Conservation (phyloP, 2,329 filamentous ascomycete species). For the Albifimbria verrucaria region DNA sequence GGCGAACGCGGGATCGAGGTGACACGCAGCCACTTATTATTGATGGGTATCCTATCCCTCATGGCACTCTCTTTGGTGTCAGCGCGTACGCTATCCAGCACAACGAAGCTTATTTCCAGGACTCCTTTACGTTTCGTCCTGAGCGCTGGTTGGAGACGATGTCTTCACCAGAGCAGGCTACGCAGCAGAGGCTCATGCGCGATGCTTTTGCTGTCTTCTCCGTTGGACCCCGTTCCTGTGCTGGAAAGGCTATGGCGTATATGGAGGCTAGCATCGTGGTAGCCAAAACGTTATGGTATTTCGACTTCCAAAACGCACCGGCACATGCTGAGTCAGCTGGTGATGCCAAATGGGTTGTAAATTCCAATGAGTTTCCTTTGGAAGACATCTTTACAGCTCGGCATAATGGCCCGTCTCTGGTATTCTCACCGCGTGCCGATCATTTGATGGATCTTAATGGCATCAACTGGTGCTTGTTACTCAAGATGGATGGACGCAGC, state of each 20-base stretch:
- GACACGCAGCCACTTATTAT: background rate
- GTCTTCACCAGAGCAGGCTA: background rate
- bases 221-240: background rate
- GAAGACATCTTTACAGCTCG: too few species aligned
- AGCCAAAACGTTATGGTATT: background rate
- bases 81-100: background rate
- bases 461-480: too few species aligned
- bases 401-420: too few species aligned
- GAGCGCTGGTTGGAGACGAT: background rate
- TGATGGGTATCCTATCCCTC: background rate
- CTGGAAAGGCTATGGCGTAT: background rate
- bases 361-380: too few species aligned
- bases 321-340: too few species aligned
- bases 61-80: background rate
- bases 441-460: too few species aligned
- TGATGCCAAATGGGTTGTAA: too few species aligned
- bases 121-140: background rate
- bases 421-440: too few species aligned
- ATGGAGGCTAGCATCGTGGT: background rate
- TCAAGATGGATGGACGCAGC: too few species aligned
- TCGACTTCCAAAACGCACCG: too few species aligned
- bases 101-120: background rate
- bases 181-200: background rate
- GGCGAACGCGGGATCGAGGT: background rate
- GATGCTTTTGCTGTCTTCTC: background rate